Evolutionary conservation across 768 basidiomycete species (phyloP), one percentile per base, ranked within the genome.

Genomic region (Boletus fagicola): DNA sequence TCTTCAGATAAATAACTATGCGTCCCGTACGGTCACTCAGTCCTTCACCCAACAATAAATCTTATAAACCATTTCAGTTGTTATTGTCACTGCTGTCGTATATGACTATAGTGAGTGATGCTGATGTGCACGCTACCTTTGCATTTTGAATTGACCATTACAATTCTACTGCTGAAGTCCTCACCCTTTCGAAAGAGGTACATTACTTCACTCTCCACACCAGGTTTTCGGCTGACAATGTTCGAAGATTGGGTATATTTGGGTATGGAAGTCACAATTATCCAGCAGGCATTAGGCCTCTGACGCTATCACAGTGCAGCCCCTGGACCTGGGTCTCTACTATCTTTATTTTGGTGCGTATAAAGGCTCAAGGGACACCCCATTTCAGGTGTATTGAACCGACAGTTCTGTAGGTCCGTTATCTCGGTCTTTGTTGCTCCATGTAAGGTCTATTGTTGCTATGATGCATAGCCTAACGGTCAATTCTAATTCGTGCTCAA

Each of bases 101-200:
- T 62, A 62, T 40, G 62, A 62, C 28, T 62, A 57, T 15, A 4
- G 59, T 62, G 31, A 53, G 61, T 31, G 6, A 22, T 30, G 4
- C 10, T n/a, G 3, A n/a, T 8, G 30, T 3, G 2, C 18, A 33
- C 2, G 1, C 2, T 26, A 7, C 4, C 4, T 8, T 3, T 33
- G 4, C 3, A 28, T 11, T 5, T 15, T 18, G 2, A 24, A 35
- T 0, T 48, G 16, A 54, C 24, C 2, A 24, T 33, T 8, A 1
- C 0, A n/a, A 46, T 20, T 13, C 18, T 5, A 2, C 28, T 7
- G 28, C 15, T 9, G 0, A 18, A 58, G 57, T 49, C 39, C 57
- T 58, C 31, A 58, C 46, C 13, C 30, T 58, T 30, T 15, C 57
- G 5, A 15, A 26, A 12, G 57, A 58, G 39, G 57, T 43, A 30